Evolutionary conservation across 129 eudicot species (phyloP).

Genomic region (Silybum marianum): DNA sequence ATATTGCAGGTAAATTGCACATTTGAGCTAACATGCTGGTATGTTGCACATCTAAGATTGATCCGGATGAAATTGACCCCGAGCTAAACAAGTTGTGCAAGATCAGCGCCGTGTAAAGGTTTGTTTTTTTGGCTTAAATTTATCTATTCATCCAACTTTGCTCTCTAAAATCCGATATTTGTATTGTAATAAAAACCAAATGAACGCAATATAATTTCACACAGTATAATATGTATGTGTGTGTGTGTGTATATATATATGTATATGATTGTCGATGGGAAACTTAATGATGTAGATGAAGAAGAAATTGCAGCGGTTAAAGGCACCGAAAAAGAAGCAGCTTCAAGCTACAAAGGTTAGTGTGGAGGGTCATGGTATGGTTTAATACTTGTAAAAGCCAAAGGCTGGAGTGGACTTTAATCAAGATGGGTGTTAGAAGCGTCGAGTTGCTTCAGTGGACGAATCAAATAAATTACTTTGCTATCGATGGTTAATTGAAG

Average conservation of each 20-base stretch:
- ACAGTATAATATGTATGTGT: no score
- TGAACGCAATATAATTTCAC: no score
- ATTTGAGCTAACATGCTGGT: no score
- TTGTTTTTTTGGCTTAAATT: neutral
- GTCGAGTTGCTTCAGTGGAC: neutral
- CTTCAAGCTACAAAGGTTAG: conserved; percentile 94
- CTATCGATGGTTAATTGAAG: no score
- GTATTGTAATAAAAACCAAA: neutral
- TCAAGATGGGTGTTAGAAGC: neutral
- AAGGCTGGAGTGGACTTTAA: neutral
- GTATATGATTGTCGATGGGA: no score
- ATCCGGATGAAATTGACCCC: conserved; percentile 89
- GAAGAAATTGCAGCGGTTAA: conserved; percentile 82
- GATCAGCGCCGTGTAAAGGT: conserved; percentile 90
- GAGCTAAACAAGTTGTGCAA: conserved; percentile 73
- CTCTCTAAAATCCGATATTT: neutral
- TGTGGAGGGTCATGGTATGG: no score
- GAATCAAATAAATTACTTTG: neutral
- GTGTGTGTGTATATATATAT: no score
- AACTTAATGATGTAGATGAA: conserved; percentile 48
- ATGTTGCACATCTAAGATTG: conserved; percentile 58
- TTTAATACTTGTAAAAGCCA: conserved; percentile 53
- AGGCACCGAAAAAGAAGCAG: conserved; percentile 84
- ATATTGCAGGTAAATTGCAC: no score
- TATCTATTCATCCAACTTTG: neutral